Conservation (phyloP, 352 stramenopile species). For the Globisporangium takayamanum region DNA sequence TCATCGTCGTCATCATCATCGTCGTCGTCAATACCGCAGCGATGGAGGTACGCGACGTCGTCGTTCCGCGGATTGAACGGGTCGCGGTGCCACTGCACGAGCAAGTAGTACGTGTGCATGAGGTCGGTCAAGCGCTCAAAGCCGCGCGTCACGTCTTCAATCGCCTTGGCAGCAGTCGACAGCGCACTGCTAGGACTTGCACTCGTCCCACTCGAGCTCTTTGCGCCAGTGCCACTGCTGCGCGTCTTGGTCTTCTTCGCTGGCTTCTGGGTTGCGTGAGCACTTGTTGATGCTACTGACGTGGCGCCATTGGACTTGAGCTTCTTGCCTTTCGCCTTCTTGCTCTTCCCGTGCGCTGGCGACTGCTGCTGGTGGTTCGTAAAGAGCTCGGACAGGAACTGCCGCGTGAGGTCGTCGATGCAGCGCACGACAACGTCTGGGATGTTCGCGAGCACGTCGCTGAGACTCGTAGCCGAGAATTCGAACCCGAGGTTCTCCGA, state of each 20-base stretch:
- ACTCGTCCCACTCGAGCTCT: background rate
- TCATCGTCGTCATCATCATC: slow-evolving; percentile 70
- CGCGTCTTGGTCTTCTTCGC: background rate
- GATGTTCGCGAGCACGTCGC: slow-evolving; percentile 67
- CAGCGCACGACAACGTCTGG: slow-evolving; percentile 74
- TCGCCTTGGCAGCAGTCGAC: slow-evolving; percentile 28
- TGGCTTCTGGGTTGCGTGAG: background rate
- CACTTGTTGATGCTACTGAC: too few species aligned
- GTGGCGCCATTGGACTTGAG: background rate
- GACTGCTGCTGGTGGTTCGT: slow-evolving; percentile 33
- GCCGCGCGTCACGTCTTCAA: slow-evolving; percentile 50
- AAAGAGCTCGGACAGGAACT: slow-evolving; percentile 41
- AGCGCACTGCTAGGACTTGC: slow-evolving; percentile 1
- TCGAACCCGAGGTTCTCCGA: slow-evolving; percentile 74
- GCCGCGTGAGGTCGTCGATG: slow-evolving; percentile 59
- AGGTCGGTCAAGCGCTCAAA: slow-evolving; percentile 74
- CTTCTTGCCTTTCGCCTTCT: background rate
- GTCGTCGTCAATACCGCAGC: slow-evolving; percentile 75
- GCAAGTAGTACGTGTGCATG: slow-evolving; percentile 86
- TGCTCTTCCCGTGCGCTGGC: slow-evolving; percentile 13
- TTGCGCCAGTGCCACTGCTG: background rate
- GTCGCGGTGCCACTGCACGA: slow-evolving; percentile 87
- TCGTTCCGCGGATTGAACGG: slow-evolving; percentile 80
- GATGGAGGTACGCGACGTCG: slow-evolving; percentile 62
- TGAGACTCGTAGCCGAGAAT: slow-evolving; percentile 62